Evolutionary conservation across 1,284 basidiomycete genomes (phyloP).

Genomic region (Moesziomyces sp.): DNA sequence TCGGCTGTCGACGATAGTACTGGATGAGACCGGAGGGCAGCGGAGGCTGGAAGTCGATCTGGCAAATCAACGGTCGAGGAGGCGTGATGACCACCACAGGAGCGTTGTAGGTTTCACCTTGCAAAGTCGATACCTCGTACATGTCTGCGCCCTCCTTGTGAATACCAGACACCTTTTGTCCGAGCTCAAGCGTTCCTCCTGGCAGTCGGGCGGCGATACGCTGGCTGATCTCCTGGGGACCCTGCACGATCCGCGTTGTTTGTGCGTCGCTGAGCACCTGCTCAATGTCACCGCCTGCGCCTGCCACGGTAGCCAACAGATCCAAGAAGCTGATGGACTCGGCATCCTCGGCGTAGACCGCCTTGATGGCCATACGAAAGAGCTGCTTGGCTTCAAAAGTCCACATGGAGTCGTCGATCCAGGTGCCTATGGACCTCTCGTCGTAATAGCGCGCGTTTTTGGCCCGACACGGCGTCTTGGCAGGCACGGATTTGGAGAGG

Average conservation of each 20-base stretch:
- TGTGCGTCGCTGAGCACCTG: constrained; percentile 42
- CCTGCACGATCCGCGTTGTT: constrained; percentile 35
- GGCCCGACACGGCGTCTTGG: constrained; percentile 21
- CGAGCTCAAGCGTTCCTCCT: constrained; percentile 9
- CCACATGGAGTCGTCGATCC: constrained; percentile 45
- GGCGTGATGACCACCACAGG: constrained; percentile 35
- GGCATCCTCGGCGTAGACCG: constrained; percentile 44
- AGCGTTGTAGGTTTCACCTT: constrained; percentile 21
- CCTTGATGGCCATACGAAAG: constrained; percentile 43
- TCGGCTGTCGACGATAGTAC: constrained; percentile 47
- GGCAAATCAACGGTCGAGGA: constrained; percentile 34
- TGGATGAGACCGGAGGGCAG: constrained; percentile 39
- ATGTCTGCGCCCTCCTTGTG: constrained; percentile 4
- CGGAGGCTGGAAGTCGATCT: constrained; percentile 40
- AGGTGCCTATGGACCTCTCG: constrained; percentile 39
- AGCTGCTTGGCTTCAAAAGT: constrained; percentile 35
- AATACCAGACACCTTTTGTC: constrained; percentile 17
- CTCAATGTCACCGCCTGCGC: constrained; percentile 43
- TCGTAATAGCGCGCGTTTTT: constrained; percentile 35
- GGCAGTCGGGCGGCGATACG: constrained; percentile 35
- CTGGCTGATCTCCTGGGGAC: constrained; percentile 35
- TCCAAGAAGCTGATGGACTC: constrained; percentile 45
- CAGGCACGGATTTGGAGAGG: constrained; percentile 31
- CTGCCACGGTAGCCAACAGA: constrained; percentile 32
- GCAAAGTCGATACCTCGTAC: constrained; percentile 23